Base-by-base conservation (phyloP, 495 filamentous ascomycete species). In the Penicillium flavigenum region DNA sequence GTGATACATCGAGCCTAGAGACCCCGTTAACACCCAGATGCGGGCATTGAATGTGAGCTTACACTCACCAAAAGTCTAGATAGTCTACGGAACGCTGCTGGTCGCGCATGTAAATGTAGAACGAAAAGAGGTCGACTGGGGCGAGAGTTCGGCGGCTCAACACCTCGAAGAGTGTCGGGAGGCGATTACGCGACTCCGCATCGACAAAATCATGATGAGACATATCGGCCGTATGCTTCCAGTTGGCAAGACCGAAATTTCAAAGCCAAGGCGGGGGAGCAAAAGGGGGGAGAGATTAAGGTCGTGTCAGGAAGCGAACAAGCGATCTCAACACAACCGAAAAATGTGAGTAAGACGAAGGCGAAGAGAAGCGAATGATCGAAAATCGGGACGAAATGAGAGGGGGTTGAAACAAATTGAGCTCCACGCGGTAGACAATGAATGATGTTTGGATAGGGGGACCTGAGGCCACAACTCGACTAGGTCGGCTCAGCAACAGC, bases 21-120 rank as follows among this genome's bases (percentile, higher is more conserved):
- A 16, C 8, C 36, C 1, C 41, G 50, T 29, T 34, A 59, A 47
- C 20, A 58, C 59, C 51, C 52, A 58, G 45, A 47, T 31, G 9
- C 44, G 45, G 31, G 51, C 11, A 19, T 8, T 20, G 42, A 7
- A 24, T 12, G 44, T 46, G 46, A 6, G 2, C 26, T 14, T 26
- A 36, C 29, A 19, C 79, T 24, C 78, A 98, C 94, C 95, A 99
- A 73, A 99, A 99, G 71, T 99, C 94, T 14, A 99, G 79, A 64
- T 98, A 98, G 65, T 99, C 94, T 9, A 99, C 92, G 4, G 93
- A 96, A 69, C 93, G 84, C 69, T 98, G 92, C 75, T 97, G 92
- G 71, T 99, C 95, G 55, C 94, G 83, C 94, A 99, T 99, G 74
- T 96, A 99, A 65, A 99, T 98, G 79, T 98, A 98, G 79, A 98